Percentiles rank a stretch among this genome's conserved stretches.
These are phyloP conservation scores for Quercus tomentella DNA, from an alignment of 331 rosid species.

Conservation along the genomic window DNA sequence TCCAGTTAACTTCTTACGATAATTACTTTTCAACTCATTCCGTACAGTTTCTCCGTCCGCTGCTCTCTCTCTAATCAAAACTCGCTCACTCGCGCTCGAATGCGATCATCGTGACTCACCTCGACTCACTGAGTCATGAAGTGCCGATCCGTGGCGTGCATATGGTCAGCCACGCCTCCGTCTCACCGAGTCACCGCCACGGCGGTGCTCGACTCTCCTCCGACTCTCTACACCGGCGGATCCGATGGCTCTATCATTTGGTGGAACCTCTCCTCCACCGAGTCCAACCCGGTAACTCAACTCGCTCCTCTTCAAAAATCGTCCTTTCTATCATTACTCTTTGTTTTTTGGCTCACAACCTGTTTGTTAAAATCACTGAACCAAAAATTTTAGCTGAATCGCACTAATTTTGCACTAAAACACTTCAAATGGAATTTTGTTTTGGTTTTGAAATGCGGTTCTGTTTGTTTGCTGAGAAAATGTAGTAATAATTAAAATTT, in stretches of 20 bases:
- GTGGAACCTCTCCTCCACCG: conserved; percentile 61
- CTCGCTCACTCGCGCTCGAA: no score
- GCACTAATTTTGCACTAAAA: background rate
- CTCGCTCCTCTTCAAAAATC: background rate
- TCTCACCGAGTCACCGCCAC: conserved; percentile 75
- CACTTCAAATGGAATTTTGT: background rate
- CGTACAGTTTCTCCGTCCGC: background rate
- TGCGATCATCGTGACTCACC: background rate
- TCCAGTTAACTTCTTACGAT: background rate
- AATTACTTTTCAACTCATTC: background rate
- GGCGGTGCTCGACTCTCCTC: conserved; percentile 51
- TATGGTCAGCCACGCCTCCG: conserved; percentile 79
- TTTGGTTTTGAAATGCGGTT: background rate
- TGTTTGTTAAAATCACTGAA: background rate
- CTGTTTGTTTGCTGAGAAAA: background rate
- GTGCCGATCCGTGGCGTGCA: conserved; percentile 88
- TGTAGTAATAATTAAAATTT: background rate
- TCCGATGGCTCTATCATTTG: conserved; percentile 95
- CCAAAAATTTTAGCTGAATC: background rate
- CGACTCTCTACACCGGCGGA: conserved; percentile 85
- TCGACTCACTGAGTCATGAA: conserved; percentile 55
- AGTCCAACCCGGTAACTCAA: conserved; percentile 57
- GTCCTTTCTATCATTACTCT: background rate
- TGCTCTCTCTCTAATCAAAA: background rate
- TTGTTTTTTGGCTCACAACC: background rate